A percentile compares a stretch with the other conserved stretches of the same genome.
Evolutionary conservation across 2,329 filamentous ascomycete genomes (phyloP).

Genomic region (Fusarium floridanum): DNA sequence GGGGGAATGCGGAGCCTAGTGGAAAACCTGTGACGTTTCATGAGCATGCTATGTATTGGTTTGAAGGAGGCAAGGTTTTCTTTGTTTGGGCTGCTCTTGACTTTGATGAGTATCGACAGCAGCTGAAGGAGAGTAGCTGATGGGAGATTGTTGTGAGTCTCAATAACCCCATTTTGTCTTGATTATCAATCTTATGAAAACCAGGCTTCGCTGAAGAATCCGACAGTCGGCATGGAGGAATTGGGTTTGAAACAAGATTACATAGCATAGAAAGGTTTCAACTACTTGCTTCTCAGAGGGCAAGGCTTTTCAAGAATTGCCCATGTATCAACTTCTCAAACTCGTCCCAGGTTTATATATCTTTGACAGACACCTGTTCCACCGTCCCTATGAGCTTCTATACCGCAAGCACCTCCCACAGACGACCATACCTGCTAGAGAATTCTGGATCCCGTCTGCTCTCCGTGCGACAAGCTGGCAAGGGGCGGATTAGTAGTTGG

Average conservation of each 20-base stretch:
- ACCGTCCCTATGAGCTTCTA: neutral
- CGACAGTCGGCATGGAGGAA: too few relatives aligned
- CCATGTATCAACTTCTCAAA: neutral
- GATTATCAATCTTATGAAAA: neutral
- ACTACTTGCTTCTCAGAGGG: neutral
- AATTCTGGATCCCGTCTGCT: neutral
- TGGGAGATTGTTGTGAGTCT: neutral
- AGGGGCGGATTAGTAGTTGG: neutral
- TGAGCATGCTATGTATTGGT: conserved; percentile 39
- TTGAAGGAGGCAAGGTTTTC: conserved; percentile 10
- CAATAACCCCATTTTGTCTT: too few relatives aligned
- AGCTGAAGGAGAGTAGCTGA: neutral
- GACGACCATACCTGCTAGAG: neutral
- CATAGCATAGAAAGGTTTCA: too few relatives aligned
- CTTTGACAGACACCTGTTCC: too few relatives aligned
- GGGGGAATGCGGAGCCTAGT: conserved; percentile 11
- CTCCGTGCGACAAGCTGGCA: neutral
- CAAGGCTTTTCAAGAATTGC: accelerated
- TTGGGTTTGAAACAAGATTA: too few relatives aligned
- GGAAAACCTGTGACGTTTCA: conserved; percentile 24
- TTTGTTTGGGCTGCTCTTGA: conserved; percentile 37
- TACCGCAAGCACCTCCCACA: too few relatives aligned
- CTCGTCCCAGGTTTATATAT: neutral
- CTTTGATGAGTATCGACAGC: conserved; percentile 15
- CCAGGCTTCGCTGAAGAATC: neutral